A percentile compares a stretch with the other conserved stretches of the same genome.
Evolutionary conservation across 148 eudicot genomes (phyloP).

Genomic region (Spergularia bocconei): DNA sequence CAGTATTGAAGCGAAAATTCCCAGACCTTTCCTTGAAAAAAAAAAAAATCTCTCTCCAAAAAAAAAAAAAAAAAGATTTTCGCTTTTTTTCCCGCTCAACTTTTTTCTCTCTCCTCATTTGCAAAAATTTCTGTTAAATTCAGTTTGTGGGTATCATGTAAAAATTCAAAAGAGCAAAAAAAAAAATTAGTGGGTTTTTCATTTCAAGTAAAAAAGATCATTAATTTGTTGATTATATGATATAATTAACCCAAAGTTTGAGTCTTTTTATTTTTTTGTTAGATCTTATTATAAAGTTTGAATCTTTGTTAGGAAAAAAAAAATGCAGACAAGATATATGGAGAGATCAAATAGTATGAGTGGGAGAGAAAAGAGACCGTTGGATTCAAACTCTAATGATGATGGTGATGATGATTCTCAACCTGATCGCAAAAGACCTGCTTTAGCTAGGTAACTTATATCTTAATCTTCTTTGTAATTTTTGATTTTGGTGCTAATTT

Average conservation of each 20-base stretch:
- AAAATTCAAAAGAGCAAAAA: background rate
- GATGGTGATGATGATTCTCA: slow-evolving; percentile 62
- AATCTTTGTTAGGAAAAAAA: slow-evolving; percentile 10
- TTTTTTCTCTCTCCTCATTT: background rate
- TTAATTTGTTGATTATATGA: background rate
- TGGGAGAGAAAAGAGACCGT: slow-evolving; percentile 62
- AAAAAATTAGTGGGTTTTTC: background rate
- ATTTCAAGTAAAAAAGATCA: background rate
- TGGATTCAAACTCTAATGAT: slow-evolving; percentile 45
- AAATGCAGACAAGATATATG: slow-evolving; percentile 80
- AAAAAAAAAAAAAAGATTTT: background rate
- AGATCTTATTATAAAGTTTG: slow-evolving; percentile 11
- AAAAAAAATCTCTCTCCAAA: background rate
- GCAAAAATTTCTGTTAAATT: background rate
- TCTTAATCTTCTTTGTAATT: background rate
- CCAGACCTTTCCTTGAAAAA: slow-evolving; percentile 40
- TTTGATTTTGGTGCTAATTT: background rate
- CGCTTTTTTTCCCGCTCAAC: slow-evolving; percentile 26
- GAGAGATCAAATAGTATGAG: slow-evolving; percentile 66
- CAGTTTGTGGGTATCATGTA: background rate
- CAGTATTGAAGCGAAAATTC: slow-evolving; percentile 39
- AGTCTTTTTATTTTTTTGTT: slow-evolving; percentile 29
- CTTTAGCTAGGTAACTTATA: slow-evolving; percentile 70
- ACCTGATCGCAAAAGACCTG: slow-evolving; percentile 81
- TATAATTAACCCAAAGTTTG: slow-evolving; percentile 14